Conservation (phyloP, 495 filamentous ascomycete species). For the Aspergillus ellipticus region DNA sequence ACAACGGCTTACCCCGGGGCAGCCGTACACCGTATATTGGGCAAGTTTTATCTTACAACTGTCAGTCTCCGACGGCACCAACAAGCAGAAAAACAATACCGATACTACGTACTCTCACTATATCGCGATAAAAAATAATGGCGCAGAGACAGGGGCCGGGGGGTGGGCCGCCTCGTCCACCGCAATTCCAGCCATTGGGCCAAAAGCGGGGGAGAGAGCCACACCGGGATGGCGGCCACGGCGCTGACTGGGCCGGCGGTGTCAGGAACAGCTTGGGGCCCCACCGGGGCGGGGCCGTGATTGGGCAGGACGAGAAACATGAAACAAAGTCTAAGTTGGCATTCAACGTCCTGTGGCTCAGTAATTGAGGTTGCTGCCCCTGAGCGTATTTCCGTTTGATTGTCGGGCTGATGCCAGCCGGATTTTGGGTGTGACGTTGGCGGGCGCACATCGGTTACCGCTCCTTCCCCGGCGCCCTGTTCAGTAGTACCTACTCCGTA, state of each 20-base stretch:
- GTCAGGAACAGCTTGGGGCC: slow-evolving; percentile 15
- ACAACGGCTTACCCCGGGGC: too few species aligned
- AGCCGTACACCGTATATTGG: not conserved
- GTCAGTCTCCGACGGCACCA: too few species aligned
- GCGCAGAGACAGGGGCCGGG: slow-evolving; percentile 13
- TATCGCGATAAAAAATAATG: too few species aligned
- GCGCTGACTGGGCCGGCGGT: slow-evolving; percentile 8
- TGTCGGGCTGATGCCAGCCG: too few species aligned
- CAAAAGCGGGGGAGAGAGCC: slow-evolving; percentile 5
- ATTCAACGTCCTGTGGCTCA: slow-evolving; percentile 15
- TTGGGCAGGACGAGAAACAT: slow-evolving; percentile 10
- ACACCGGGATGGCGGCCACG: slow-evolving; percentile 13
- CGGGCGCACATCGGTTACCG: too few species aligned
- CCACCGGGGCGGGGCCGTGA: not conserved
- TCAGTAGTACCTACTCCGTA: too few species aligned
- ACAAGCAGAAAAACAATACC: too few species aligned
- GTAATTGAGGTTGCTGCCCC: not conserved
- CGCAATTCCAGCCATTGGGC: slow-evolving; percentile 6
- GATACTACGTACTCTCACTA: too few species aligned
- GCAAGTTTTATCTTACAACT: too few species aligned
- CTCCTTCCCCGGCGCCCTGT: too few species aligned
- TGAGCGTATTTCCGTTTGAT: too few species aligned
- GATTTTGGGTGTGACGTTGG: too few species aligned
- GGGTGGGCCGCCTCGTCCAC: not conserved
- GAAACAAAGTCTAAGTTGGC: slow-evolving; percentile 18